phyloP scores from a whole-genome alignment of 148 eudicot species.

The Rhododendron henanense region DNA sequence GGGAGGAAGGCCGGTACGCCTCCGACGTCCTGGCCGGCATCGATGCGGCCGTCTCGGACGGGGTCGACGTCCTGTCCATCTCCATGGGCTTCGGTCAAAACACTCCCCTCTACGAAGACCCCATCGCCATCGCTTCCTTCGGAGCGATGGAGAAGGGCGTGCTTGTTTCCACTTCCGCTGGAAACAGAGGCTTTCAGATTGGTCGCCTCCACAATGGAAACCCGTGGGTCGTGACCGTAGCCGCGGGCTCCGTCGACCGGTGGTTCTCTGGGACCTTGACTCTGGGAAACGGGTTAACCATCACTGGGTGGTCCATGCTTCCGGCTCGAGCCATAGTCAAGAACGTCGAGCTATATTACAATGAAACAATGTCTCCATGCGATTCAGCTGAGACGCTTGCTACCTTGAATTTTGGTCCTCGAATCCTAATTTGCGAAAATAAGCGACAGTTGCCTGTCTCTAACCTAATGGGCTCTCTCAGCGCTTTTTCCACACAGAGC shows the following conservation, averaged over 20 bases:
- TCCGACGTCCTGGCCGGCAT: conserved; percentile 33
- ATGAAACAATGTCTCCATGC: background rate
- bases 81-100: background rate
- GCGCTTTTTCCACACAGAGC: background rate
- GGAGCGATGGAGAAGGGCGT: background rate
- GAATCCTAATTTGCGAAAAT: background rate
- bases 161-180: background rate
- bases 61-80: conserved; percentile 1
- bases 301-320: background rate
- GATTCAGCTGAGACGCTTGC: background rate
- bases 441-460: background rate
- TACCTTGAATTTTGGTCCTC: background rate
- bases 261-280: background rate
- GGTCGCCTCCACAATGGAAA: background rate
- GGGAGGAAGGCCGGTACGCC: conserved; percentile 18
- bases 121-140: background rate
- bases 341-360: background rate
- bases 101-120: background rate
- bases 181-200: background rate
- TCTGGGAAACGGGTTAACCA: background rate
- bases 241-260: background rate
- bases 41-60: conserved; percentile 28
- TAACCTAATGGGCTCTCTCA: background rate
- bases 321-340: background rate
- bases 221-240: background rate